Base-by-base conservation (phyloP, 371 early-diverging fungal genomes). In the Capillidium heterosporum region DNA sequence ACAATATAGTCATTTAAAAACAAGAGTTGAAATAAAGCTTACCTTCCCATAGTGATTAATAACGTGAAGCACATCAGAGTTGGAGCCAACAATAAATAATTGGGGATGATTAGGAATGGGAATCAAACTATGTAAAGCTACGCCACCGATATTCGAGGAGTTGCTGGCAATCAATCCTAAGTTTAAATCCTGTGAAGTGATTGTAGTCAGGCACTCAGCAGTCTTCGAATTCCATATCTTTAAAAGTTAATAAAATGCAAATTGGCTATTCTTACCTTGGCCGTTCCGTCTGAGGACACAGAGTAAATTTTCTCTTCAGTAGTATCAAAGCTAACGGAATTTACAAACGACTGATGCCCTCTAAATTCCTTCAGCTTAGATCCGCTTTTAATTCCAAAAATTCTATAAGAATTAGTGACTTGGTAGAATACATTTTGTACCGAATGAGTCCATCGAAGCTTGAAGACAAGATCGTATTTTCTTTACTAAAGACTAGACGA, bases 261-360 rank as follows among this genome's bases (percentile, higher is more conserved):
- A 39, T 63, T 55, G 73, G 87, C 85, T 73, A 81, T 89, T 4
- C 13, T 7, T 35, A 35, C 35, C 13, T 35, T 35, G 46, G 88
- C 71, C 0, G 85, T 81, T 2, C 94, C 95, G 62, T 95, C 96
- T 57, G 84, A 84, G 41, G 86, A 84, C 0, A 75, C 87, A 60
- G 81, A 86, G 17, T 91, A 58, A 0, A 95, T 69, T 1, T 72
- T 64, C 0, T 72, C 59, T 60, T 77, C 77, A 59, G 88, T 87
- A 10, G 65, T 47, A 13, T 78, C 79, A 57, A 79, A 95, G 1
- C 76, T 51, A 1, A 78, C 88, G 19, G 72, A 67, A 65, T 91
- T 94, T 41, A 92, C 83, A 60, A 83, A 89, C 0, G 88, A 84
- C 0, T 81, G 71, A 59, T 95, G 96, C 0, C 96, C 96, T 32